phyloP scores from a whole-genome alignment of 441 rosid genomes.

The Euphorbia celastroides region DNA sequence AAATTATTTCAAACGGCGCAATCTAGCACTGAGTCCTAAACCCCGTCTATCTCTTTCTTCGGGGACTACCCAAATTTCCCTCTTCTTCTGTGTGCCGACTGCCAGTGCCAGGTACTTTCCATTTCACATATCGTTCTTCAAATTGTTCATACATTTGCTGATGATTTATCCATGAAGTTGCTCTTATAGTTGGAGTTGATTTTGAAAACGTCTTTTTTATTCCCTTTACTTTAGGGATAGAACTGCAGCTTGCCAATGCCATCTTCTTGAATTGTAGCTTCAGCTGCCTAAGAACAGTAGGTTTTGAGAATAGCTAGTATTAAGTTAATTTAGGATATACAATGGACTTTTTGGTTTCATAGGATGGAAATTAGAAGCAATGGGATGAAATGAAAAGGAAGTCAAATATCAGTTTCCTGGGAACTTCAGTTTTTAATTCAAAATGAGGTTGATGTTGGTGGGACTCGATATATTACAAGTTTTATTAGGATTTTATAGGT shows the following conservation, averaged over 20 bases:
- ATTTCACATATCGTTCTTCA: not conserved
- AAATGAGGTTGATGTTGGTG: not conserved
- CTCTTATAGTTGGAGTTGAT: not conserved
- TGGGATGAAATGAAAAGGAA: no score
- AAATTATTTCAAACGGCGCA: no score
- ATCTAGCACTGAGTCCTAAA: no score
- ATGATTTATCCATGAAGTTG: not conserved
- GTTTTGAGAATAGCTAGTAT: not conserved
- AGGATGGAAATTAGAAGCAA: not conserved
- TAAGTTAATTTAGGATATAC: not conserved
- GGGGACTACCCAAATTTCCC: not conserved
- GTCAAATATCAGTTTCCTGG: no score
- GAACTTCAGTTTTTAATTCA: no score
- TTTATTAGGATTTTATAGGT: not conserved
- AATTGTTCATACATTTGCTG: not conserved
- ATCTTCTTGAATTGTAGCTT: no score
- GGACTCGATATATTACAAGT: not conserved
- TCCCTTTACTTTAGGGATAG: not conserved
- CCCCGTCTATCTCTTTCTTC: not conserved
- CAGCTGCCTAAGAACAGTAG: not conserved
- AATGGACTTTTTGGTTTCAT: not conserved
- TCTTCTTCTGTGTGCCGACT: not conserved
- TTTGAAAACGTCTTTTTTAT: not conserved
- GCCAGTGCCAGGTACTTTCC: not conserved
- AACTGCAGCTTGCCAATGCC: not conserved